Conservation (phyloP, 768 basidiomycete species). For the Boletus reticulatus region DNA sequence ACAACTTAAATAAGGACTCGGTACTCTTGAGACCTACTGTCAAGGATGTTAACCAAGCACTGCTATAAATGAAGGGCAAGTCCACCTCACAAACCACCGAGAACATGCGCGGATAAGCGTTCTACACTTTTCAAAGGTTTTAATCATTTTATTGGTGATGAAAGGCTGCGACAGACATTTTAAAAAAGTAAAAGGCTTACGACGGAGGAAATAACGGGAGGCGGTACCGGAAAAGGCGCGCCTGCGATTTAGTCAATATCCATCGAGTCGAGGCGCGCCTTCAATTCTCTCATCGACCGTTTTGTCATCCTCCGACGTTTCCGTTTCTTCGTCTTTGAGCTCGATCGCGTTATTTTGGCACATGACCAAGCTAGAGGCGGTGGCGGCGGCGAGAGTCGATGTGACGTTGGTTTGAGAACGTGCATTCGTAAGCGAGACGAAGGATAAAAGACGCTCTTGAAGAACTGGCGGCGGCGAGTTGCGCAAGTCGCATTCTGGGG, state of each 20-base stretch:
- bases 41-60: too few relatives aligned
- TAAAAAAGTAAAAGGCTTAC: neutral
- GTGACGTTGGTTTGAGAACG: neutral
- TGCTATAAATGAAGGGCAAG: too few relatives aligned
- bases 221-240: slow-evolving; percentile 1
- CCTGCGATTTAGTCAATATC: slow-evolving; percentile 2
- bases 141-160: too few relatives aligned
- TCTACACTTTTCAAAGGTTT: too few relatives aligned
- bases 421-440: neutral
- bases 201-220: neutral
- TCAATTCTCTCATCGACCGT: slow-evolving; percentile 8
- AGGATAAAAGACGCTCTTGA: neutral
- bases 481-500: neutral
- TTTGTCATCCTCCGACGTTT: slow-evolving; percentile 6
- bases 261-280: slow-evolving; percentile 7
- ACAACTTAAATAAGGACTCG: too few relatives aligned
- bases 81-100: too few relatives aligned
- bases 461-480: neutral
- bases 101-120: too few relatives aligned
- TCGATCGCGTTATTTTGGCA: slow-evolving; percentile 17
- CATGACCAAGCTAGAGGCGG: slow-evolving; percentile 14
- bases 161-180: neutral
- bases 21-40: too few relatives aligned
- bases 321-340: slow-evolving; percentile 3
- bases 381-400: neutral